phyloP scores from a whole-genome alignment of 2,329 filamentous ascomycete genomes.

The Phialophora tarda region DNA sequence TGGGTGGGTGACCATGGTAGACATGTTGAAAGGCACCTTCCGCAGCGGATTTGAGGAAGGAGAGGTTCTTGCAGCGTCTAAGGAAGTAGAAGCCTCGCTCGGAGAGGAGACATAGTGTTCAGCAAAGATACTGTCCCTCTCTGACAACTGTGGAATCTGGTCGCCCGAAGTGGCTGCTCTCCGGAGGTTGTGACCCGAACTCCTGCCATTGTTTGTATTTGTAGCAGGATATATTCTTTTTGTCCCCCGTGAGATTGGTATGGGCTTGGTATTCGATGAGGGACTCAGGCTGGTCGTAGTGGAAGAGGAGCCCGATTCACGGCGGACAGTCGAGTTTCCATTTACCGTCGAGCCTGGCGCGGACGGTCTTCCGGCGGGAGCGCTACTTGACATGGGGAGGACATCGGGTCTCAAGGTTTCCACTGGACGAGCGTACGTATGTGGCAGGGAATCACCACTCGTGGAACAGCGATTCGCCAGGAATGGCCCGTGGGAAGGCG shows the following conservation, averaged over 20 bases:
- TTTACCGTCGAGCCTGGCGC: constrained; percentile 47
- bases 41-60: constrained; percentile 23
- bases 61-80: constrained; percentile 20
- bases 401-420: constrained; percentile 51
- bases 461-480: constrained; percentile 38
- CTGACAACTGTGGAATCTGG: constrained; percentile 60
- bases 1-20: constrained; percentile 32
- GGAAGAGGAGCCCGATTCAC: constrained; percentile 41
- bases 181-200: constrained; percentile 25
- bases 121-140: constrained; percentile 68
- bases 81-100: constrained; percentile 41
- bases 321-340: constrained; percentile 41
- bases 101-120: constrained; percentile 63
- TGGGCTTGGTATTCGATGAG: constrained; percentile 46
- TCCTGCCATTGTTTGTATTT: constrained; percentile 30
- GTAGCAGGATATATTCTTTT: constrained; percentile 26
- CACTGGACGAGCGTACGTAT: constrained; percentile 3
- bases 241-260: constrained; percentile 42
- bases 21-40: constrained; percentile 28
- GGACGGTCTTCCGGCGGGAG: constrained; percentile 55
- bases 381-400: constrained; percentile 57
- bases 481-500: constrained; percentile 22
- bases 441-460: constrained; percentile 29
- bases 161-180: constrained; percentile 35
- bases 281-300: constrained; percentile 39